Evolutionary conservation across 495 filamentous ascomycete genomes (phyloP).

Genomic region (Xylaria nigripes): DNA sequence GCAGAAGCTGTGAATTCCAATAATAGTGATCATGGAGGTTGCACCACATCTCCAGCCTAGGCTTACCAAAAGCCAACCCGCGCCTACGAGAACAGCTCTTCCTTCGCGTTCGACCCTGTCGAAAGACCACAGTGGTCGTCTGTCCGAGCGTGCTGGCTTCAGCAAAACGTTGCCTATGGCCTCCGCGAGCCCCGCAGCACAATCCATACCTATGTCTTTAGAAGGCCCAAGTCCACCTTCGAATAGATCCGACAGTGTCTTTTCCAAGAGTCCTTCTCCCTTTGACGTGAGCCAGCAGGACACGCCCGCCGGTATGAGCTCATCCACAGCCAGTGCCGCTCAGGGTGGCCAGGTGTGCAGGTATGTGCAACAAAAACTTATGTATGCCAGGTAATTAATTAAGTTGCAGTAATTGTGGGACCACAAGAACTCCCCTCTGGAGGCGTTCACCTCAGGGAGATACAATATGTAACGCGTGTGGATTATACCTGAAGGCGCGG

Average conservation of each 20-base stretch:
- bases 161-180: slow-evolving; percentile 17
- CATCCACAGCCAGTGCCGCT: slow-evolving; percentile 14
- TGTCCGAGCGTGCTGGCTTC: slow-evolving; percentile 19
- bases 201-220: slow-evolving; percentile 22
- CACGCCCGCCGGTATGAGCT: slow-evolving; percentile 9
- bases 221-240: slow-evolving; percentile 22
- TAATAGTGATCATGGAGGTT: slow-evolving; percentile 20
- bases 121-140: slow-evolving; percentile 16
- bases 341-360: slow-evolving; percentile 49
- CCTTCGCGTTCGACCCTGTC: slow-evolving; percentile 23
- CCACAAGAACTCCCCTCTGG: slow-evolving; percentile 90
- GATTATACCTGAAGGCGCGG: slow-evolving; percentile 86
- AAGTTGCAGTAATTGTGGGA: slow-evolving; percentile 78
- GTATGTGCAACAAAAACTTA: slow-evolving; percentile 23
- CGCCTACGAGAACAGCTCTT: slow-evolving; percentile 22
- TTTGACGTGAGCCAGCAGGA: slow-evolving; percentile 22
- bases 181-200: slow-evolving; percentile 22
- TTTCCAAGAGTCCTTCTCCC: slow-evolving; percentile 27
- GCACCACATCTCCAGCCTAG: slow-evolving; percentile 16
- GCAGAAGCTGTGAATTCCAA: neutral
- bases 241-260: slow-evolving; percentile 22
- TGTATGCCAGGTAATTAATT: neutral
- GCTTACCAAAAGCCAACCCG: slow-evolving; percentile 16
- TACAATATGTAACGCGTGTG: slow-evolving; percentile 97
- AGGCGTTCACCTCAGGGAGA: slow-evolving; percentile 83